A percentile compares a stretch with the other conserved stretches of the same genome.
Conservation (phyloP, 2,329 filamentous ascomycete species). For the Claviceps fusiformis region DNA sequence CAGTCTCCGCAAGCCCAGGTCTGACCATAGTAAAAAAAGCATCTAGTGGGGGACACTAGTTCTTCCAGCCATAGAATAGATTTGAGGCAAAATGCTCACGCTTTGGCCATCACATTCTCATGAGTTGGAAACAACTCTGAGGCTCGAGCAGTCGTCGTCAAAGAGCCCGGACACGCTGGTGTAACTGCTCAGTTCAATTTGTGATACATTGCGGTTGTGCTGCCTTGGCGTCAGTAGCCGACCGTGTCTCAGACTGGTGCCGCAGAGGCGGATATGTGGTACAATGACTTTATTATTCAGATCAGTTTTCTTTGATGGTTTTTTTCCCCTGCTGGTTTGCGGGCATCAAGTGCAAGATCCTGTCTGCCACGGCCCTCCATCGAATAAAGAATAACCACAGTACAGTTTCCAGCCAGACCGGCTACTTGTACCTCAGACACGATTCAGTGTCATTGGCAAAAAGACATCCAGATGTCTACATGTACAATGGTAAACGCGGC, state of each 20-base stretch:
- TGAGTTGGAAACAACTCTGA: no score
- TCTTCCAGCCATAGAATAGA: no score
- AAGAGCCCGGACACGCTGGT: not conserved
- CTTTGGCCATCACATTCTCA: no score
- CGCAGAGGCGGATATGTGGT: not conserved
- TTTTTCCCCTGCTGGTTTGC: not conserved
- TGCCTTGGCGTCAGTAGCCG: not conserved
- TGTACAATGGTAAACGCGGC: no score
- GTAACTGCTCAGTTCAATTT: not conserved
- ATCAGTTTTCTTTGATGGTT: not conserved
- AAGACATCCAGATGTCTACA: no score
- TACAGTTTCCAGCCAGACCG: not conserved
- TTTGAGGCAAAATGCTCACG: no score
- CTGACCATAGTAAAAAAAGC: not conserved
- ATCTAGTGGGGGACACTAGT: no score
- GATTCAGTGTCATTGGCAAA: not conserved
- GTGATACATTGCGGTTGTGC: not conserved
- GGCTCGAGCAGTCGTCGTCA: no score
- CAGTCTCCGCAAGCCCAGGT: not conserved
- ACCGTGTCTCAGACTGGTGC: not conserved
- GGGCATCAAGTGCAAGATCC: not conserved
- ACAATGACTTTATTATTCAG: not conserved
- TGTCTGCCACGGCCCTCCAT: not conserved
- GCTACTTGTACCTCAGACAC: not conserved
- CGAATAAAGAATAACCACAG: not conserved